Conservation (phyloP, 2,329 filamentous ascomycete genomes). For the Aspergillus hiratsukae region DNA sequence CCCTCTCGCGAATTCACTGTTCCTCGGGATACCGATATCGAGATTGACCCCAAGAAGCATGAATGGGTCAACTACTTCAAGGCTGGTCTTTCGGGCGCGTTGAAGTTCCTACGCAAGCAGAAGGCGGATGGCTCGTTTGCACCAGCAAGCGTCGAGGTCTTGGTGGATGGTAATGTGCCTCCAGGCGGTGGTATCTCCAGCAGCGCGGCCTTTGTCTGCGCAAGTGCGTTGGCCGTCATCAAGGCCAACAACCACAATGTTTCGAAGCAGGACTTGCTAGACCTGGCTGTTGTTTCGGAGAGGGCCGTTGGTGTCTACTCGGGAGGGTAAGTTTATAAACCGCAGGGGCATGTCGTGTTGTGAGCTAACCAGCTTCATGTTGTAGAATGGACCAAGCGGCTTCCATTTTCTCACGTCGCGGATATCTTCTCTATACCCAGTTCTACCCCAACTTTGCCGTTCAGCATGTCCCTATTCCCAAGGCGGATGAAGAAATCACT, state of each 20-base stretch:
- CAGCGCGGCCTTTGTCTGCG: conserved; percentile 88
- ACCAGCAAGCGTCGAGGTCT: conserved; percentile 75
- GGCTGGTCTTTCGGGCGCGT: conserved; percentile 76
- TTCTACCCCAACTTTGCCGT: conserved; percentile 78
- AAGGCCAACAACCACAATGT: conserved; percentile 77
- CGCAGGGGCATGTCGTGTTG: background rate
- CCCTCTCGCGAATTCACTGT: conserved; percentile 70
- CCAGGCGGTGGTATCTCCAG: conserved; percentile 89
- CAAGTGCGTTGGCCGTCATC: conserved; percentile 83
- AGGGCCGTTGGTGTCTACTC: conserved; percentile 93
- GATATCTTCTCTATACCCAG: conserved; percentile 81
- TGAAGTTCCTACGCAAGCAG: conserved; percentile 67
- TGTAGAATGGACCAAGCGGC: conserved; percentile 92
- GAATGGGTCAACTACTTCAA: conserved; percentile 99
- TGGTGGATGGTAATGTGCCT: conserved; percentile 89
- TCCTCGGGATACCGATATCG: conserved; percentile 56
- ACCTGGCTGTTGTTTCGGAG: conserved; percentile 92
- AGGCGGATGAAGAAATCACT: conserved; percentile 73
- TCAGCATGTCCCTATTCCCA: conserved; percentile 74
- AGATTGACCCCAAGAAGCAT: conserved; percentile 78
- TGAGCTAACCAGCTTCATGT: conserved; percentile 3
- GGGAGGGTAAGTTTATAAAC: conserved; percentile 62
- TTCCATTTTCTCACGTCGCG: conserved; percentile 85
- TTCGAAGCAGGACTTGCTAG: conserved; percentile 86
- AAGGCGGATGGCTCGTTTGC: conserved; percentile 59